These are phyloP conservation scores for Phytopythium sindhum DNA, from an alignment of 352 stramenopile genomes.

Conservation along the genomic window DNA sequence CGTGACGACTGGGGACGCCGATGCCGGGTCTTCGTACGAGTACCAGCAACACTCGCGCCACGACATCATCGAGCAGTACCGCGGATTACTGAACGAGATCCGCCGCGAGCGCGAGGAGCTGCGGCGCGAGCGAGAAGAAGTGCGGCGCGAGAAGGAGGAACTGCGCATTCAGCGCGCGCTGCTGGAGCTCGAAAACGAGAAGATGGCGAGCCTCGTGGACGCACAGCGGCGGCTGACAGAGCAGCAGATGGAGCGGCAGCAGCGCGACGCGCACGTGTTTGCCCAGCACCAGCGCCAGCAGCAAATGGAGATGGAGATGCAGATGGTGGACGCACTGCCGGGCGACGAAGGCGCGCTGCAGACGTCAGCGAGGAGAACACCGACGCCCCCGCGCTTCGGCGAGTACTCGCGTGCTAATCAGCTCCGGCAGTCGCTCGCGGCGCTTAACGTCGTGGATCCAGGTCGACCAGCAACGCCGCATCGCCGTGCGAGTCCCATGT, in stretches of 20 bases:
- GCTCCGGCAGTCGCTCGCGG: conserved; percentile 19
- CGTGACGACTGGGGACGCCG: background rate
- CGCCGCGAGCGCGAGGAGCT: conserved; percentile 70
- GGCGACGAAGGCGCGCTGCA: conserved; percentile 11
- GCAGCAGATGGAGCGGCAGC: conserved; percentile 43
- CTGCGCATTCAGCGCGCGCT: conserved; percentile 62
- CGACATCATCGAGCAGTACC: conserved; percentile 61
- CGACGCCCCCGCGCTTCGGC: conserved; percentile 4
- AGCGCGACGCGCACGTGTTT: background rate
- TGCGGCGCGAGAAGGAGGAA: conserved; percentile 66
- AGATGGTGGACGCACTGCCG: background rate
- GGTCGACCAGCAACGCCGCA: conserved; percentile 13
- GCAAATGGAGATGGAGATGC: conserved; percentile 9
- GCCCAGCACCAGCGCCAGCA: conserved; percentile 23
- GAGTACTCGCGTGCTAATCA: conserved; percentile 23
- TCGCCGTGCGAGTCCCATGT: conserved; percentile 44
- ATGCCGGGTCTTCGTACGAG: conserved; percentile 15
- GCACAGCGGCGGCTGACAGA: conserved; percentile 55
- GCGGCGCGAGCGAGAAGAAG: conserved; percentile 60
- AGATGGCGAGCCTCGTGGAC: conserved; percentile 60
- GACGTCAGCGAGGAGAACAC: background rate
- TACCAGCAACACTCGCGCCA: conserved; percentile 16
- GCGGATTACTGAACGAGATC: conserved; percentile 60
- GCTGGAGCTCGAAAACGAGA: conserved; percentile 76
- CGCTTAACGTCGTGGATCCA: conserved; percentile 19